Evolutionary conservation across 495 filamentous ascomycete genomes (phyloP), one percentile per base, ranked within the genome.

Genomic region (Tetracladium marchalianum): DNA sequence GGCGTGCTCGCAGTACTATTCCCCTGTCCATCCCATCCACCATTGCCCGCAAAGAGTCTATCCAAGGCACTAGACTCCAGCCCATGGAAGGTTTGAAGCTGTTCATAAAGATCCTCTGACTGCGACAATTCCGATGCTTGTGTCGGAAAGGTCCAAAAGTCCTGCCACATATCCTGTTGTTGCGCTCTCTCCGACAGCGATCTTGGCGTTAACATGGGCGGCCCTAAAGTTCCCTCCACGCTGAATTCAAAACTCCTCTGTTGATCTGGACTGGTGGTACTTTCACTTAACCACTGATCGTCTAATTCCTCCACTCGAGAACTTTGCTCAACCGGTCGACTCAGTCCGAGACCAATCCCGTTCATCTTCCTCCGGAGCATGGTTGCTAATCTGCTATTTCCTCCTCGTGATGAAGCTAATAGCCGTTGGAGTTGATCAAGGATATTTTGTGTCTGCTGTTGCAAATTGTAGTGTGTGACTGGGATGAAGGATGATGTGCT

Each of bases 371-470:
- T 47, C 12, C 56, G 51, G 17, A 67, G 46, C 27, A 60, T 51
- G 1, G 53, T 47, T 16, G 55, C 49, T 6, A 67, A 51, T 16
- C 52, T 52, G 34, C 53, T 61, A 44, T 66, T 65, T 1, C 60
- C 64, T 0, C 63, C 64, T 11, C 62, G 57, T 0, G 53, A 61
- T 22, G 61, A 60, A 2, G 60, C 56, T 1, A 68, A 52, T 1
- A 66, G 64, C 4, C 54, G 54, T 33, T 64, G 62, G 12, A 68
- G 49, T 5, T 57, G 62, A 8, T 54, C 36, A 0, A 68, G 54
- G 16, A 66, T 58, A 15, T 55, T 57, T 33, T 54, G 53, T 0
- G 62, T 59, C 3, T 50, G 58, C 18, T 41, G 42, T 18, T 61
- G 51, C 1, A 49, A 50, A 4, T 18, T 40, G 18, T 27, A 42